Evolutionary conservation across 306 rosid genomes (phyloP).

Genomic region (Quercus engelmannii): DNA sequence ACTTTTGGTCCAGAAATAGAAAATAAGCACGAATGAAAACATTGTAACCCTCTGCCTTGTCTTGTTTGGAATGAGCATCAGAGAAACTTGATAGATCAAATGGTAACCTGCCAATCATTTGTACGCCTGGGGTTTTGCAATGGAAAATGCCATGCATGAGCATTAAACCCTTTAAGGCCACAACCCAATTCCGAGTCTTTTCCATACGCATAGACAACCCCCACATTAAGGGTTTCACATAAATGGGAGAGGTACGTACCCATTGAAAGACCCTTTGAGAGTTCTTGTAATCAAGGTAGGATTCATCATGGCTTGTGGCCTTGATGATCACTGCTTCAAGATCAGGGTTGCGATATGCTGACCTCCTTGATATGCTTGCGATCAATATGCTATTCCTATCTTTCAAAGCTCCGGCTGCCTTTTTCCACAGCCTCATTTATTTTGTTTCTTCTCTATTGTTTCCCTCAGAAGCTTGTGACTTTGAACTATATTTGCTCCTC

Average conservation of each 20-base stretch:
- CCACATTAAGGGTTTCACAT: slow-evolving; percentile 49
- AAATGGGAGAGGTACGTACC: slow-evolving; percentile 59
- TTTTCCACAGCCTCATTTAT: slow-evolving; percentile 66
- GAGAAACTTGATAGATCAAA: slow-evolving; percentile 64
- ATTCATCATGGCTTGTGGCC: slow-evolving; percentile 80
- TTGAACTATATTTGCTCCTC: not conserved
- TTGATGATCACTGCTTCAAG: slow-evolving; percentile 60
- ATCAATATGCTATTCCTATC: slow-evolving; percentile 70
- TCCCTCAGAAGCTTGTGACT: not conserved
- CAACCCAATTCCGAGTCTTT: slow-evolving; percentile 67
- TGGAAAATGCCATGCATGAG: slow-evolving; percentile 78
- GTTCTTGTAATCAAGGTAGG: slow-evolving; percentile 49
- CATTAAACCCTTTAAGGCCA: slow-evolving; percentile 84
- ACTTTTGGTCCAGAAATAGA: slow-evolving; percentile 53
- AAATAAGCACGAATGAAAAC: slow-evolving; percentile 56
- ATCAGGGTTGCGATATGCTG: slow-evolving; percentile 51
- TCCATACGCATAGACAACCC: slow-evolving; percentile 51
- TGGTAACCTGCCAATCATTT: slow-evolving; percentile 58
- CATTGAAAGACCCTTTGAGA: slow-evolving; percentile 67
- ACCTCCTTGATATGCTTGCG: slow-evolving; percentile 40
- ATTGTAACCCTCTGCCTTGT: slow-evolving; percentile 34
- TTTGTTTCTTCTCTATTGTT: not conserved
- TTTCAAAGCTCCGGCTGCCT: slow-evolving; percentile 60
- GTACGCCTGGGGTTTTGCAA: slow-evolving; percentile 37
- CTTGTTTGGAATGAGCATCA: slow-evolving; percentile 23